Evolutionary conservation across 352 stramenopile genomes (phyloP).

Genomic region (Globisporangium recalcitrans): DNA sequence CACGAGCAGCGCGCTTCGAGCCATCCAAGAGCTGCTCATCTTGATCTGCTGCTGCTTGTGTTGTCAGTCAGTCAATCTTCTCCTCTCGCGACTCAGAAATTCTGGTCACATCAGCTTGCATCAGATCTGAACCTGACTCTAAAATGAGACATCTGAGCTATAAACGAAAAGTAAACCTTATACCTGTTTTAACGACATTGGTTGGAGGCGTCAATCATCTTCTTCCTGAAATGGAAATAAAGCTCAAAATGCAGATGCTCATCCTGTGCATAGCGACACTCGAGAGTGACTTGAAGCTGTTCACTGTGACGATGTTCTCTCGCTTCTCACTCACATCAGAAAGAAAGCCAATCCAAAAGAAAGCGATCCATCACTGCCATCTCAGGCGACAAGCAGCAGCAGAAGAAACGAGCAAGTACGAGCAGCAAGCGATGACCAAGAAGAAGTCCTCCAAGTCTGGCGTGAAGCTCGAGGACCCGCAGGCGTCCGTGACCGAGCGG

Average conservation of each 20-base stretch:
- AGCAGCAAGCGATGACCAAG: constrained; percentile 40
- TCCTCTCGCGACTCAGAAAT: constrained; percentile 1
- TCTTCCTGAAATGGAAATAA: too few species aligned
- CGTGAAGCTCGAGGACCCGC: constrained; percentile 34
- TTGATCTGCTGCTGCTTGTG: background rate
- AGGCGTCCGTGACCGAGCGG: constrained; percentile 37
- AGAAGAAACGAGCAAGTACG: constrained; percentile 47
- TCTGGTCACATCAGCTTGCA: background rate
- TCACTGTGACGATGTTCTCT: background rate
- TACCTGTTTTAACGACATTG: too few species aligned
- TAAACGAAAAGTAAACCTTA: too few species aligned
- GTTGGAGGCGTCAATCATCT: too few species aligned
- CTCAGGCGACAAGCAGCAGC: constrained; percentile 23
- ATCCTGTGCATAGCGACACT: background rate
- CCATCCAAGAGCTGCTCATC: constrained; percentile 6
- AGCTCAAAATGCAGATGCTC: background rate
- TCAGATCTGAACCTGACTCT: background rate
- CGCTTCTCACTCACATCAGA: background rate
- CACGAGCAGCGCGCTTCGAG: constrained; percentile 4
- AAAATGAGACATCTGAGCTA: too few species aligned
- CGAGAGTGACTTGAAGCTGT: constrained; percentile 25
- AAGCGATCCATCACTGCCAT: constrained; percentile 22
- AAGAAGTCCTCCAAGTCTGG: constrained; percentile 50
- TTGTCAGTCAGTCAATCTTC: constrained; percentile 14
- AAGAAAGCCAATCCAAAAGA: too few species aligned